Evolutionary conservation across 805 yeast genomes (phyloP).

Genomic region (Cyberlindnera xishuangbannaensis): DNA sequence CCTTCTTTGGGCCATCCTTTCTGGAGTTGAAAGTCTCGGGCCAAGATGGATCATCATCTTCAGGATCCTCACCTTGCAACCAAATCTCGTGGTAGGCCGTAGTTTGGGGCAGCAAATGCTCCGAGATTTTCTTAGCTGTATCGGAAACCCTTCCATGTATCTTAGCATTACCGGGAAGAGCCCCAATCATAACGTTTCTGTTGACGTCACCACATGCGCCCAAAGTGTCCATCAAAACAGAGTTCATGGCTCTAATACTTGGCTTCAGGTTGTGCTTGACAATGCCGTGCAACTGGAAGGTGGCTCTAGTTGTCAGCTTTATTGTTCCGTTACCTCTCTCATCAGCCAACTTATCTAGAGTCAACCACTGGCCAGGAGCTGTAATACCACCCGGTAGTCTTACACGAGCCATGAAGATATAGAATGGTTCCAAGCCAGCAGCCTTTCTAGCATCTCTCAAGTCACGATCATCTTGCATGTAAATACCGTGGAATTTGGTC

Average conservation of each 20-base stretch:
- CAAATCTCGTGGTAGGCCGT: conserved; percentile 97
- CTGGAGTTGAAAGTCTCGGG: conserved; percentile 57
- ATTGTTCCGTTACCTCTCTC: conserved; percentile 87
- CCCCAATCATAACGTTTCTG: conserved; percentile 90
- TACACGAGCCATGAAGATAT: conserved; percentile 94
- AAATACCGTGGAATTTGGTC: conserved; percentile 96
- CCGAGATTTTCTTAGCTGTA: conserved; percentile 63
- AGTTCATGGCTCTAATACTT: conserved; percentile 88
- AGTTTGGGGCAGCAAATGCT: conserved; percentile 80
- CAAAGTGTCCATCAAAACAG: conserved; percentile 84
- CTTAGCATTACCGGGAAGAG: conserved; percentile 80
- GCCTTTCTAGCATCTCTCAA: conserved; percentile 88
- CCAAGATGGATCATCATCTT: conserved; percentile 61
- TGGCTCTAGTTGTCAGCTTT: conserved; percentile 93
- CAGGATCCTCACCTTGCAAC: conserved; percentile 79
- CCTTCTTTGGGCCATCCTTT: conserved; percentile 70
- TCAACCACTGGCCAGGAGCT: conserved; percentile 83
- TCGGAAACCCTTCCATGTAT: conserved; percentile 71
- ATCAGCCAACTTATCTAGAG: conserved; percentile 75
- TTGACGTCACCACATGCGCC: conserved; percentile 99
- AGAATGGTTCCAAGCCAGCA: conserved; percentile 92
- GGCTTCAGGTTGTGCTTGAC: conserved; percentile 86
- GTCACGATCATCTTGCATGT: conserved; percentile 98
- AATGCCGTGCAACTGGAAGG: conserved; percentile 93
- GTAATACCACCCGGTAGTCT: conserved; percentile 93